Evolutionary conservation across 2,329 filamentous ascomycete genomes (phyloP).

Genomic region (Cordyceps cicadae): DNA sequence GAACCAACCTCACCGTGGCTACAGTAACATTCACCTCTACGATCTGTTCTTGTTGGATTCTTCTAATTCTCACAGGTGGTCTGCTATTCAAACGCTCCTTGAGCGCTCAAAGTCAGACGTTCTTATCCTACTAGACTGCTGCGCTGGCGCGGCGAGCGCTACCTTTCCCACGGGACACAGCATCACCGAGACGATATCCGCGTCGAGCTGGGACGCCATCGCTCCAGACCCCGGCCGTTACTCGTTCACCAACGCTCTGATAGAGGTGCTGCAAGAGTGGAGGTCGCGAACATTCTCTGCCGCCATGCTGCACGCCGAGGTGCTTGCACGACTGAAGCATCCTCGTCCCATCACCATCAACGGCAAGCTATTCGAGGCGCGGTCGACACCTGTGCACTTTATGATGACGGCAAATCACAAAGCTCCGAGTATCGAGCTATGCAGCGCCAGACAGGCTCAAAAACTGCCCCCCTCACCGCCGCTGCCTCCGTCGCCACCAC

Average conservation of each 20-base stretch:
- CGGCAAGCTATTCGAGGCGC: conserved; percentile 48
- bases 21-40: conserved; percentile 30
- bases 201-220: conserved; percentile 54
- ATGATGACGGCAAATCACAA: conserved; percentile 56
- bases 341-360: conserved; percentile 49
- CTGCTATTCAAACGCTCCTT: conserved; percentile 50
- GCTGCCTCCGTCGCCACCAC: conserved; percentile 22
- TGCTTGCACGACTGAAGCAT: conserved; percentile 52
- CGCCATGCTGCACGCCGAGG: conserved; percentile 53
- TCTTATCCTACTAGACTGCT: conserved; percentile 51
- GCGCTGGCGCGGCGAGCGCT: conserved; percentile 51
- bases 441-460: conserved; percentile 22
- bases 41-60: neutral
- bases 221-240: conserved; percentile 51
- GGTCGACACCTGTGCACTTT: conserved; percentile 52
- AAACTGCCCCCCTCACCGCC: conserved; percentile 27
- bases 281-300: conserved; percentile 46
- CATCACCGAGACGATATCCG: conserved; percentile 54
- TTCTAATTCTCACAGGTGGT: conserved; percentile 35
- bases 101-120: conserved; percentile 50
- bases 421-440: conserved; percentile 49
- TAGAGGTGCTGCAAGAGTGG: conserved; percentile 53
- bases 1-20: conserved; percentile 45
- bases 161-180: conserved; percentile 50
- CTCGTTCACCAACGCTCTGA: conserved; percentile 51